Base-by-base conservation (phyloP, 2,329 filamentous ascomycete genomes). In the Triangularia verruculosa region DNA sequence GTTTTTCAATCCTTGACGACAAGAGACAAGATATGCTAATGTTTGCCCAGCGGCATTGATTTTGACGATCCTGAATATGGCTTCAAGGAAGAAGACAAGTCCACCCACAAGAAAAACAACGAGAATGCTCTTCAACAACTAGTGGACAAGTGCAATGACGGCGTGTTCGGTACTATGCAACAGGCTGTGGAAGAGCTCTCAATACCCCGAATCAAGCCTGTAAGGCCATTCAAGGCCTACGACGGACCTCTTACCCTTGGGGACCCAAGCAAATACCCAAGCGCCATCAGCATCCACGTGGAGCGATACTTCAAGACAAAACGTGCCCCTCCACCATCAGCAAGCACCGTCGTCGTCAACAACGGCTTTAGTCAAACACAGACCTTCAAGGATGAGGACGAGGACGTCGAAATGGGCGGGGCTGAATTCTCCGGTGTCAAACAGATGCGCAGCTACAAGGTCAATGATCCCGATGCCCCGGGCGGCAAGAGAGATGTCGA, bases 11-110 rank as follows among this genome's bases (percentile, higher is more conserved):
- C 3, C 60, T 15, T 30, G 11, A n/a, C 4, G n/a, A 5, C 22
- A 2, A 6, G 12, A 13, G 9, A 17, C 6, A 25, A n/a, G 0
- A 15, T 61, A 60, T 8, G 52, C 61, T 67, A 52, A 58, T 66
- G 4, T 24, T 22, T 24, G 6, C 51, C 22, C 27, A 93, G 90
- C 61, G 95, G 95, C 13, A 86, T 96, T 17, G 95, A 99, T 74
- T 98, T 99, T 75, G 93, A 99, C 73, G 93, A 97, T 74, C 74
- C 86, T 1, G 93, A 96, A 1, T 97, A 89, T 72, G 93, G 93
- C 51, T 91, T 92, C 73, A 96, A 96, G 75, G 94, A 98, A 77
- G 93, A 97, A 74, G 86, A 90, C 68, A 99, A 99, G 74, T 79
- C 88, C 17, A 68, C 74, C 0, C 74, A 76, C 59, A 98, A 98